These are phyloP conservation scores for Platanthera zijinensis DNA, from an alignment of 106 monocot genomes.

Conservation along the genomic window DNA sequence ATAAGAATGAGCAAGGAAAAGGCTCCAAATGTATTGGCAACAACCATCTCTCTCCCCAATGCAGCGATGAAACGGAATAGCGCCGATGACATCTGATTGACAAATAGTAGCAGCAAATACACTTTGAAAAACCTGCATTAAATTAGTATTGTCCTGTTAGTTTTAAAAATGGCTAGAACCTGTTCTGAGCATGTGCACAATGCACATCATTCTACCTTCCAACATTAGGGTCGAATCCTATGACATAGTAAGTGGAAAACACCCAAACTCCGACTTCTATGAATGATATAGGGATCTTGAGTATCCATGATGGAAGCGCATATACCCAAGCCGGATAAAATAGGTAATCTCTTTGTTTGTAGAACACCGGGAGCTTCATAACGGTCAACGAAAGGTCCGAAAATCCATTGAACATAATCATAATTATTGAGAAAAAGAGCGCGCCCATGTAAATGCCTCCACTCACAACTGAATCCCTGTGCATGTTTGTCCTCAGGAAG, in stretches of 20 bases:
- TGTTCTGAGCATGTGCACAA: neutral
- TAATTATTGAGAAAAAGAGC: conserved; percentile 31
- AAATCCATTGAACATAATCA: conserved; percentile 40
- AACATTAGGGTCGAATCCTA: conserved; percentile 42
- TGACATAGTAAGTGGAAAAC: conserved; percentile 43
- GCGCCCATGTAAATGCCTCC: conserved; percentile 41
- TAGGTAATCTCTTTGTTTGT: conserved; percentile 47
- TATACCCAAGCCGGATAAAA: conserved; percentile 60
- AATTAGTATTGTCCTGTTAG: neutral
- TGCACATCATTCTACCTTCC: conserved; percentile 21
- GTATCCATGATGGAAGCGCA: conserved; percentile 41
- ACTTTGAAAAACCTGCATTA: conserved; percentile 55
- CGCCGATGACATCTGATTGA: conserved; percentile 61
- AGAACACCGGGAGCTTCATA: conserved; percentile 50
- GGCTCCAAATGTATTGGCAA: conserved; percentile 61
- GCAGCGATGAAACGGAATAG: conserved; percentile 61
- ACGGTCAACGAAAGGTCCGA: conserved; percentile 38
- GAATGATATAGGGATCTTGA: conserved; percentile 40
- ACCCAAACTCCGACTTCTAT: conserved; percentile 35
- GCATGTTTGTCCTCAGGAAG: conserved; percentile 42
- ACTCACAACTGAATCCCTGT: conserved; percentile 19
- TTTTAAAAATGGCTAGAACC: neutral
- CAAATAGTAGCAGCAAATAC: conserved; percentile 35
- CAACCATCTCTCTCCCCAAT: conserved; percentile 42
- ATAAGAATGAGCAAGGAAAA: conserved; percentile 54